Evolutionary conservation across 225 moss, liverwort and hornwort genomes (phyloP), one percentile per base, ranked within the genome.

Genomic region (Straminergon stramineum): DNA sequence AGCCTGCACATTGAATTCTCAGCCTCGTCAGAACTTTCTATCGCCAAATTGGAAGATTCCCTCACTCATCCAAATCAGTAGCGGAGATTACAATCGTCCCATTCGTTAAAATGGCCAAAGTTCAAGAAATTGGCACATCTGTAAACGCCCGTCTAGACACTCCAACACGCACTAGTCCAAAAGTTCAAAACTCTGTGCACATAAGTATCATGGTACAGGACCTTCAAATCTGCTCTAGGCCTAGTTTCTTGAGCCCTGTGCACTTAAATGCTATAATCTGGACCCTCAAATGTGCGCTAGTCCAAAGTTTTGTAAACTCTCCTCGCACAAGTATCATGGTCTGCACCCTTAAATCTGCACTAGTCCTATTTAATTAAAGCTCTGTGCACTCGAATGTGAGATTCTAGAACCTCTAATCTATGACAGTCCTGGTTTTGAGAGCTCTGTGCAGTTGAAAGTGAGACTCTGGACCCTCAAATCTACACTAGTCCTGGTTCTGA

Each of bases 1-100:
- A 93, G 94, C 94, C 95, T 94, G 95, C 88, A 95, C 58, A 82
- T 80, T 63, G 28, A 91, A 34, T 13, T 55, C 76, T 53, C 61
- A 55, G 55, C 43, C 24, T 27, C 34, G 79, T 79, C 67, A 70
- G 62, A 77, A n/a, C 37, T 30, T 69, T 69, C 55, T 52, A 17
- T 41, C n/a, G 20, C 56, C 60, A 61, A 78, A 45, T 63, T 78
- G 56, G 24, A 56, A 52, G n/a, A 64, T 65, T n/a, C 64, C 10
- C 52, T 65, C 77, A 41, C 67, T 56, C 79, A 7, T 32, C 20
- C 56, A 56, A 67, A 24, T 17, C 56, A 52, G 12, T 16, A 55
- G 22, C 39, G 31, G 31, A 87, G 55, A 65, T 39, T 17, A 22
- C 13, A 53, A 39, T 55, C 30, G 13, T 18, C 32, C 41, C 17